Base-by-base conservation (phyloP, 2,329 filamentous ascomycete species). In the Neodidymelliopsis sp. region DNA sequence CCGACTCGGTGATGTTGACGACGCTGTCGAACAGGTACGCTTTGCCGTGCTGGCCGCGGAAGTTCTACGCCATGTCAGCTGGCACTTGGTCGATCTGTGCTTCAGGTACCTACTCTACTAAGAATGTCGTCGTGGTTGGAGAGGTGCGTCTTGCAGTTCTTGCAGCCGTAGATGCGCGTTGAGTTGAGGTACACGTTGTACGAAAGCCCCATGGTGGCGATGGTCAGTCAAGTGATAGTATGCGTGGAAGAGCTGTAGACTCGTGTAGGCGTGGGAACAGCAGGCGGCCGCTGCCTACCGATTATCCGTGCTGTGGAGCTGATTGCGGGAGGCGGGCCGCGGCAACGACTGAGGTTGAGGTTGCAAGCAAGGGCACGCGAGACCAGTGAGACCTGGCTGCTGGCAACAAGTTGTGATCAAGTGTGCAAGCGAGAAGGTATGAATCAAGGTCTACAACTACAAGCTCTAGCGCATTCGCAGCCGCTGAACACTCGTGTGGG, bases 31-130 rank as follows among this genome's bases (percentile, higher is more conserved):
- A 97, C 60, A 99, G 87, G 76, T 92, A 99, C 46, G 94, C 94
- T 78, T 97, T 97, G 71, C 94, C 94, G 74, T 97, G 93, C 74
- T 97, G 93, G 67, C 94, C 94, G 55, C 94, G 91, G 79, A 99
- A 99, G 78, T 96, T 97, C 91, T 97, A 73, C 16, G 35, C 6
- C 41, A 18, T 38, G 43, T 54, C 30, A 54, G 59, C 42, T 33
- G 19, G 15, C 30, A 20, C 40, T n/a, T 35, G 37, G 15, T 34
- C 11, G 9, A 30, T 29, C 9, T 13, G 13, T 19, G 2, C 2
- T 2, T 16, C 11, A 9, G 19, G 25, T 18, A 64, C 87, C 67
- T 78, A 97, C 93, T 66, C 91, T 82, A 69, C 91, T 96, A 58
- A 97, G 91, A 60, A 99, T 97, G 68, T 97, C 91, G 63, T 97